phyloP scores from a whole-genome alignment of 2,329 filamentous ascomycete genomes.

The Paradendryphiella salina region DNA sequence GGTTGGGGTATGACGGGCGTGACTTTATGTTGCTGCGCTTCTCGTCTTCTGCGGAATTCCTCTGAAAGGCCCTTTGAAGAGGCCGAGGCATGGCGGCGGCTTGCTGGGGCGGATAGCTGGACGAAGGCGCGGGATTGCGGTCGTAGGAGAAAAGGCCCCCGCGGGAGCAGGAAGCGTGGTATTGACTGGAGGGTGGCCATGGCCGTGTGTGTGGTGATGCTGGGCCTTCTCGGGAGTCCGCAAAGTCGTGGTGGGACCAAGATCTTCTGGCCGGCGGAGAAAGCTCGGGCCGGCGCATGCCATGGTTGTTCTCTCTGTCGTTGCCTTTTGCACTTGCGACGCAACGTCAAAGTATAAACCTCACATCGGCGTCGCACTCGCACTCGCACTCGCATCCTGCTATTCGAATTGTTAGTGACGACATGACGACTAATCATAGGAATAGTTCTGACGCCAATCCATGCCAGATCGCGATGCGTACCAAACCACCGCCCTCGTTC shows the following conservation, averaged over 20 bases:
- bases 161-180: constrained; percentile 43
- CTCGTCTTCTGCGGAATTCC: constrained; percentile 34
- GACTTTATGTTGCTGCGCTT: constrained; percentile 38
- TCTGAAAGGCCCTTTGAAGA: constrained; percentile 36
- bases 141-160: constrained; percentile 30
- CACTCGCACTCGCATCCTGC: not conserved
- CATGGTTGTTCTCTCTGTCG: not conserved
- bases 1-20: constrained; percentile 75
- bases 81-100: constrained; percentile 41
- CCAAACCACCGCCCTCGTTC: constrained; percentile 36
- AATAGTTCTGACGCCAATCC: constrained; percentile 1
- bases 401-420: constrained; percentile 3
- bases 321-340: not conserved
- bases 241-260: constrained; percentile 18
- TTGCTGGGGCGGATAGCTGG: constrained; percentile 17
- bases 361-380: no score
- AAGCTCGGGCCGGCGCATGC: constrained; percentile 22
- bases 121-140: constrained; percentile 25
- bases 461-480: constrained; percentile 1
- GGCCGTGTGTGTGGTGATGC: constrained; percentile 18
- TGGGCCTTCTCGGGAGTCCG: constrained; percentile 25
- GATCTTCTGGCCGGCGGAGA: constrained; percentile 21
- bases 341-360: not conserved
- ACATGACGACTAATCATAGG: constrained; percentile 1
- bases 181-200: constrained; percentile 43